Percentiles rank a stretch among this genome's conserved stretches.
Evolutionary conservation across 164 flowering plant genomes (phyloP).

Genomic region (Malania oleifera): DNA sequence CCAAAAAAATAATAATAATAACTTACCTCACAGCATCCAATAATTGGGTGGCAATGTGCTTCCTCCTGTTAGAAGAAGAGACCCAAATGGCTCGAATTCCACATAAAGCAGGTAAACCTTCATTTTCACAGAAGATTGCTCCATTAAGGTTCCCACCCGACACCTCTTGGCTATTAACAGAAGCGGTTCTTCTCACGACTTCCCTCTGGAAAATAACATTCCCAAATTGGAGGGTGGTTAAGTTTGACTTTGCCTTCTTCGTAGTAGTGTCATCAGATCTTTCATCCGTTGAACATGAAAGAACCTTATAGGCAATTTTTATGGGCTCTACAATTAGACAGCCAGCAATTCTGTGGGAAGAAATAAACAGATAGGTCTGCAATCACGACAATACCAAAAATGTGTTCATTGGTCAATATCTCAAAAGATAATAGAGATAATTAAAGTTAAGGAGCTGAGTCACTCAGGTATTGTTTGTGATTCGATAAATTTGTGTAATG

Average conservation of each 20-base stretch:
- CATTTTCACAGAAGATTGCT: conserved; percentile 46
- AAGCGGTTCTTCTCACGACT: conserved; percentile 23
- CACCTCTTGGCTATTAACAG: conserved; percentile 5
- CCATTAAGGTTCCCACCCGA: conserved; percentile 27
- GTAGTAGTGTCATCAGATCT: conserved; percentile 9
- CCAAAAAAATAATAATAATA: not conserved
- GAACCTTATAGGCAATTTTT: conserved; percentile 45
- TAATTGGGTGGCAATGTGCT: conserved; percentile 56
- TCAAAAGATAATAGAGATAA: too few species aligned
- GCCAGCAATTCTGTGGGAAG: conserved; percentile 63
- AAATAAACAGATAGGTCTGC: conserved; percentile 73
- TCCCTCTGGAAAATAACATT: conserved; percentile 47
- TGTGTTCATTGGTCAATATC: too few species aligned
- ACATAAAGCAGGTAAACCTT: conserved; percentile 54
- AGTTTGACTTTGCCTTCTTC: conserved; percentile 20
- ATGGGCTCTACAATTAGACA: conserved; percentile 76
- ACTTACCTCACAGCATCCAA: conserved; percentile 68
- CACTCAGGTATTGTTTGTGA: too few species aligned
- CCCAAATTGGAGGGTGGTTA: conserved; percentile 57
- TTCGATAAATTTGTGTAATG: too few species aligned
- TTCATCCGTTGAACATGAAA: conserved; percentile 28
- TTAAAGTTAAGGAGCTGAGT: too few species aligned
- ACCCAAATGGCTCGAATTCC: conserved; percentile 88
- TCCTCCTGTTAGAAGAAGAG: conserved; percentile 61
- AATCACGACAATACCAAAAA: conserved; percentile 1